Evolutionary conservation across 768 basidiomycete genomes (phyloP).

Genomic region (Pleurotus djamor): DNA sequence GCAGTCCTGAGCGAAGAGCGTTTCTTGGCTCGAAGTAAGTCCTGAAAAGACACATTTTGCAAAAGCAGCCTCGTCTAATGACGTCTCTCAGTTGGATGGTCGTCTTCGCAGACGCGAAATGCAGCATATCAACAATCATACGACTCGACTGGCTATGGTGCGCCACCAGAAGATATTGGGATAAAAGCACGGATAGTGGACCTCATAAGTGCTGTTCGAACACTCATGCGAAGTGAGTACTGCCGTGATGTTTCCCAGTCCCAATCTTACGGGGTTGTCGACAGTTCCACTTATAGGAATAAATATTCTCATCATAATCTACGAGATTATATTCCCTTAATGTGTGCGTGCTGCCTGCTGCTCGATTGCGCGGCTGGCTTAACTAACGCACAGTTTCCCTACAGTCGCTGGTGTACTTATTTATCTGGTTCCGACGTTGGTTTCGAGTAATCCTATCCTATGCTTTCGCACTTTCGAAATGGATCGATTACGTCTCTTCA

Average conservation of each 20-base stretch:
- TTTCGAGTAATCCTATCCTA: neutral
- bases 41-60: conserved; percentile 2
- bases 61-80: conserved; percentile 14
- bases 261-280: conserved; percentile 6
- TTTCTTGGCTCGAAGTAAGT: conserved; percentile 87
- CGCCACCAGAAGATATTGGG: conserved; percentile 55
- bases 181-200: conserved; percentile 87
- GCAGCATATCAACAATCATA: conserved; percentile 64
- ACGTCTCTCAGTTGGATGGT: conserved; percentile 80
- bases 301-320: conserved; percentile 85
- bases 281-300: conserved; percentile 89
- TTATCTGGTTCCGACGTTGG: neutral
- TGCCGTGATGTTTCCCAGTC: neutral
- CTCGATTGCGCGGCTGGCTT: neutral
- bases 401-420: neutral
- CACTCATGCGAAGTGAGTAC: conserved; percentile 93
- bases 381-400: neutral
- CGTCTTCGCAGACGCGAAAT: conserved; percentile 61
- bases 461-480: neutral
- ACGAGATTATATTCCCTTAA: conserved; percentile 73
- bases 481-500: neutral
- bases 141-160: conserved; percentile 61
- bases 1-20: conserved; percentile 96
- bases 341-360: neutral
- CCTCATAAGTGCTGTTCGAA: conserved; percentile 93